phyloP scores from a whole-genome alignment of 2,329 filamentous ascomycete genomes.

The Fusarium pseudocircinatum region DNA sequence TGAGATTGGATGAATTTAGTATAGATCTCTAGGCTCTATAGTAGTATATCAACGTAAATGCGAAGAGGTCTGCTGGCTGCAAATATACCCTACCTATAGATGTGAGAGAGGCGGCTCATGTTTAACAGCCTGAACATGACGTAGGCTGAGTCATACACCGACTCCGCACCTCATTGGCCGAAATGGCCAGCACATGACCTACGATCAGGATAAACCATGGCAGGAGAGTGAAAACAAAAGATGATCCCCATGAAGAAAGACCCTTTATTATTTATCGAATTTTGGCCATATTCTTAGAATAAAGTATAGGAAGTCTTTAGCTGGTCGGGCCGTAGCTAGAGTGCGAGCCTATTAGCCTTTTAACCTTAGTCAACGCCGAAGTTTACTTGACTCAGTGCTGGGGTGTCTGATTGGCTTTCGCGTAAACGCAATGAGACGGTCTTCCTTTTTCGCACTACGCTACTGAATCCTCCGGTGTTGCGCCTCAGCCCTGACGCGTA shows the following conservation, averaged over 20 bases:
- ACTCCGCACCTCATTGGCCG: not conserved
- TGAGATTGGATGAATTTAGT: too few relatives aligned
- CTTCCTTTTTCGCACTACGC: not conserved
- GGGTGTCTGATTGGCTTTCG: not conserved
- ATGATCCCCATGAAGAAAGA: too few relatives aligned
- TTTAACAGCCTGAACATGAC: not conserved
- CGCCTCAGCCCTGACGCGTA: not conserved
- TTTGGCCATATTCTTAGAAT: not conserved
- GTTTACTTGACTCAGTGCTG: not conserved
- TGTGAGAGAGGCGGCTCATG: not conserved
- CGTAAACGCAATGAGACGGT: not conserved
- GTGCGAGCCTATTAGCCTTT: not conserved
- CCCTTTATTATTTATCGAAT: not conserved
- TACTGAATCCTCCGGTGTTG: not conserved
- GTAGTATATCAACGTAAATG: too few relatives aligned
- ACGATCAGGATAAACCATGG: not conserved
- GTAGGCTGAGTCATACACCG: not conserved
- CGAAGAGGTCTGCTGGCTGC: rapidly evolving
- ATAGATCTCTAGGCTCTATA: not conserved
- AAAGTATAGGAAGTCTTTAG: not conserved
- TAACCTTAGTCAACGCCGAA: not conserved
- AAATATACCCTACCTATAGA: not conserved
- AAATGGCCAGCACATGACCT: not conserved
- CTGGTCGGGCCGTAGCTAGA: not conserved
- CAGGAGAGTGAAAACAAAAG: not conserved